phyloP scores from a whole-genome alignment of 2,329 filamentous ascomycete genomes.

The Talaromyces sp. region DNA sequence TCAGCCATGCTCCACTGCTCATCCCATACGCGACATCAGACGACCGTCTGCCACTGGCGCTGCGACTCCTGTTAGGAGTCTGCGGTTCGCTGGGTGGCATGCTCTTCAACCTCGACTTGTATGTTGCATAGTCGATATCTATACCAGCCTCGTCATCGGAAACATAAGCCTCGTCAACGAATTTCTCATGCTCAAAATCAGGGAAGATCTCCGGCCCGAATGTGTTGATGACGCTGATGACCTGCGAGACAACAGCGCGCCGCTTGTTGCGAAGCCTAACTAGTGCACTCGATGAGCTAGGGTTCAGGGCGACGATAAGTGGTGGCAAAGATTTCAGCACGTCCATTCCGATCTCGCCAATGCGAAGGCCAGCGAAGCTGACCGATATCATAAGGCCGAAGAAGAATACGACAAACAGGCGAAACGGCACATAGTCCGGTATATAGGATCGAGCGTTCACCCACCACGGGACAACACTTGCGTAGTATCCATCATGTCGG shows the following conservation, averaged over 20 bases:
- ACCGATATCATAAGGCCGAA: slow-evolving; percentile 79
- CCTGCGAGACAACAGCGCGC: slow-evolving; percentile 68
- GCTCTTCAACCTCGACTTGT: slow-evolving; percentile 18
- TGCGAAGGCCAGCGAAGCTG: slow-evolving; percentile 86
- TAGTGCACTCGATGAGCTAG: slow-evolving; percentile 76
- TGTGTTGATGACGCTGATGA: slow-evolving; percentile 89
- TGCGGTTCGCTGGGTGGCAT: slow-evolving; percentile 47
- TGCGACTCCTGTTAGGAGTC: slow-evolving; percentile 60
- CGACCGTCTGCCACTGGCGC: slow-evolving; percentile 45
- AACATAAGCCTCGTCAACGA: slow-evolving; percentile 53
- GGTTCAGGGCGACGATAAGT: slow-evolving; percentile 76
- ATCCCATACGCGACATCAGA: slow-evolving; percentile 7
- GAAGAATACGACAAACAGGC: slow-evolving; percentile 66
- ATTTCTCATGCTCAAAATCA: slow-evolving; percentile 76
- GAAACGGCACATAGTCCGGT: slow-evolving; percentile 73
- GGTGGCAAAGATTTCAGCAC: slow-evolving; percentile 92
- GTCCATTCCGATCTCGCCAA: slow-evolving; percentile 97
- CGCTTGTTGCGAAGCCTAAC: slow-evolving; percentile 69
- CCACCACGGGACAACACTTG: slow-evolving; percentile 9
- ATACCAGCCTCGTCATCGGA: slow-evolving; percentile 19
- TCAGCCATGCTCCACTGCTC: slow-evolving; percentile 10
- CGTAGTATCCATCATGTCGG: slow-evolving; percentile 60
- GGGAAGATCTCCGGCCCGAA: slow-evolving; percentile 93
- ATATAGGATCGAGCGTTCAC: slow-evolving; percentile 43
- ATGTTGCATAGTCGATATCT: slow-evolving; percentile 13